Evolutionary conservation across 805 yeast genomes (phyloP).

Genomic region (Candida silvatica): DNA sequence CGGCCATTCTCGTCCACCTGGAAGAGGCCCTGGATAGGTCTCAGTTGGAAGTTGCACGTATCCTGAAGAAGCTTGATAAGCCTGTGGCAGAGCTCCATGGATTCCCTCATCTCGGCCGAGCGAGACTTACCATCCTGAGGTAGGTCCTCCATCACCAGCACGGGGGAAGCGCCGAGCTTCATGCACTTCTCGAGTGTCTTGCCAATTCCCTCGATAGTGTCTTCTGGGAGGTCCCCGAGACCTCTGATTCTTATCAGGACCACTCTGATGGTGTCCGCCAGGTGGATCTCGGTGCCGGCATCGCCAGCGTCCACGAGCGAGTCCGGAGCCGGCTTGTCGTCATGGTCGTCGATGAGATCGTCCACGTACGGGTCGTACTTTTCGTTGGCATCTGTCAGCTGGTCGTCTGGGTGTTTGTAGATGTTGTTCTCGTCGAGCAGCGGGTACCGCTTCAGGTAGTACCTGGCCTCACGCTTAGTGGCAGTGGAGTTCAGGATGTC

Average conservation of each 20-base stretch:
- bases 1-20: constrained; percentile 18
- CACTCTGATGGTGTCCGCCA: constrained; percentile 35
- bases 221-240: constrained; percentile 24
- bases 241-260: constrained; percentile 48
- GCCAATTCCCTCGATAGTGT: constrained; percentile 38
- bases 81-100: constrained; percentile 14
- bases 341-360: constrained; percentile 12
- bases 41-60: constrained; percentile 13
- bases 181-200: constrained; percentile 46
- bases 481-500: constrained; percentile 86
- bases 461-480: constrained; percentile 85
- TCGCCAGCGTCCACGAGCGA: neutral
- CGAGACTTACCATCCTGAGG: neutral
- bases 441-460: constrained; percentile 67
- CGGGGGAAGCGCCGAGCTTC: constrained; percentile 65
- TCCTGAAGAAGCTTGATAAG: constrained; percentile 14
- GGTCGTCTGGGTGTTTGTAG: constrained; percentile 15
- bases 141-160: constrained; percentile 45
- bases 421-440: constrained; percentile 27
- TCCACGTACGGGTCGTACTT: constrained; percentile 28
- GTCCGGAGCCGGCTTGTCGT: constrained; percentile 3
- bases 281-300: constrained; percentile 17
- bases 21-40: constrained; percentile 30
- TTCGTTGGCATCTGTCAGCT: constrained; percentile 6
- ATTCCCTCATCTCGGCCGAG: neutral